Percentiles rank a stretch among this genome's conserved stretches.
Conservation (phyloP, 257 asterid species). For the Nicotiana benthamiana region DNA sequence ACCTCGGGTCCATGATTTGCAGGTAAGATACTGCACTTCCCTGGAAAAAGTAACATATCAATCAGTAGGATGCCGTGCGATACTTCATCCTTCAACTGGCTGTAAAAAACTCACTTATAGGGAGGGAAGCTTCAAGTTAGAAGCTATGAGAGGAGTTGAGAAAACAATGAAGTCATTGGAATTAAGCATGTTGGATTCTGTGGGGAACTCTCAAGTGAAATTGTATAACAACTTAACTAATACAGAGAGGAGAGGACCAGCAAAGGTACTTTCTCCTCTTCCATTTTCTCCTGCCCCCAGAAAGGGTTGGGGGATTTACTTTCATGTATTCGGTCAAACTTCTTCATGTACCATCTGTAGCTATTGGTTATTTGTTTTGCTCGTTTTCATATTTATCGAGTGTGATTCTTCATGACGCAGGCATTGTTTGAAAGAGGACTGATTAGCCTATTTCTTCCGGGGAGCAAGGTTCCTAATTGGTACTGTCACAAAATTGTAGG, state of each 20-base stretch:
- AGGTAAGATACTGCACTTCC: not conserved
- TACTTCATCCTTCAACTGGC: fast-evolving
- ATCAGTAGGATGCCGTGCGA: not conserved
- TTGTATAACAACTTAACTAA: not conserved
- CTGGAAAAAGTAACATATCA: not conserved
- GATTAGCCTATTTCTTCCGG: not conserved
- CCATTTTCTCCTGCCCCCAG: not conserved
- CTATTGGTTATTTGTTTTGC: not conserved
- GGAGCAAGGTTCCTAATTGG: not conserved
- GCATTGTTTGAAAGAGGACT: not conserved
- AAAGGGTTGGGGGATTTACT: not conserved
- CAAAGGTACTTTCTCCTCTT: not conserved
- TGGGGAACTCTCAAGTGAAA: not conserved
- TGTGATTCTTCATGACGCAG: not conserved
- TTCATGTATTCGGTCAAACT: not conserved
- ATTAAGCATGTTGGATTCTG: not conserved
- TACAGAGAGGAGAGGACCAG: not conserved
- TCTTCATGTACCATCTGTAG: not conserved
- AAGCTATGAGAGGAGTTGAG: not conserved
- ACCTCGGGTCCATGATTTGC: not conserved
- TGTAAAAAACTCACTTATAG: not conserved
- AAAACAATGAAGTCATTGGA: not conserved
- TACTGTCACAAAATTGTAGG: not conserved
- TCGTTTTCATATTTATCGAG: not conserved
- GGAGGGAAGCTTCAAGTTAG: not conserved